These are phyloP conservation scores for Hyphopichia homilentoma DNA, from an alignment of 805 yeast species.

Conservation along the genomic window DNA sequence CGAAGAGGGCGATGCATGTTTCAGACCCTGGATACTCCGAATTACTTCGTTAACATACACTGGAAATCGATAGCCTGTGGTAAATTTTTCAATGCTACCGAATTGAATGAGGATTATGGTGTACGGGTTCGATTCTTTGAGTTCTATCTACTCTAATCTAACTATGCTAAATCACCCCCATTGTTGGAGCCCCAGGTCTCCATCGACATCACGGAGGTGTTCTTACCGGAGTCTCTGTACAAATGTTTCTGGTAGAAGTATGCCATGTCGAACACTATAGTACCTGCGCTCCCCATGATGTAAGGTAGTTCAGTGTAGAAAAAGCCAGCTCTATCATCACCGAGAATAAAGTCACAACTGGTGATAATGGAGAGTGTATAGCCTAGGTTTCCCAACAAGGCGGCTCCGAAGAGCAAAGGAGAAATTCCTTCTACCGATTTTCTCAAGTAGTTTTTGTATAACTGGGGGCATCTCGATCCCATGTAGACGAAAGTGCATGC, in stretches of 20 bases:
- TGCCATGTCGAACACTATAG: conserved; percentile 69
- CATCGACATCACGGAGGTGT: conserved; percentile 16
- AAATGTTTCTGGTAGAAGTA: conserved; percentile 60
- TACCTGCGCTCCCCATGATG: conserved; percentile 81
- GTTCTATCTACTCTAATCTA: too few relatives aligned
- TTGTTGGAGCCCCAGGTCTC: conserved; percentile 21
- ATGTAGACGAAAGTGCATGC: conserved; percentile 71
- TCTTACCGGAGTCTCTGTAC: conserved; percentile 20
- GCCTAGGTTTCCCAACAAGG: conserved; percentile 71
- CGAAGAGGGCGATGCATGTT: too few relatives aligned
- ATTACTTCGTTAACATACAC: too few relatives aligned
- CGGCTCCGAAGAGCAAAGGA: conserved; percentile 73
- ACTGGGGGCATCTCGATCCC: conserved; percentile 79
- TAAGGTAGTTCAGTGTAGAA: conserved; percentile 74
- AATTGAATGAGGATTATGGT: too few relatives aligned
- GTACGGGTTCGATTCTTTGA: too few relatives aligned
- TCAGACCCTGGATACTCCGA: too few relatives aligned
- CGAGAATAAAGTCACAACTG: conserved; percentile 47
- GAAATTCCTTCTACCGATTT: conserved; percentile 87
- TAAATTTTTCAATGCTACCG: too few relatives aligned
- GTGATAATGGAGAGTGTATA: conserved; percentile 73
- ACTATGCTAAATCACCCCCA: too few relatives aligned
- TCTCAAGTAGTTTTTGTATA: conserved; percentile 68
- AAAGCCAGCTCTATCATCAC: conserved; percentile 40
- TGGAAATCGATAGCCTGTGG: too few relatives aligned